Evolutionary conservation across 164 flowering plant genomes (phyloP).

Genomic region (Chloranthus sessilifolius): DNA sequence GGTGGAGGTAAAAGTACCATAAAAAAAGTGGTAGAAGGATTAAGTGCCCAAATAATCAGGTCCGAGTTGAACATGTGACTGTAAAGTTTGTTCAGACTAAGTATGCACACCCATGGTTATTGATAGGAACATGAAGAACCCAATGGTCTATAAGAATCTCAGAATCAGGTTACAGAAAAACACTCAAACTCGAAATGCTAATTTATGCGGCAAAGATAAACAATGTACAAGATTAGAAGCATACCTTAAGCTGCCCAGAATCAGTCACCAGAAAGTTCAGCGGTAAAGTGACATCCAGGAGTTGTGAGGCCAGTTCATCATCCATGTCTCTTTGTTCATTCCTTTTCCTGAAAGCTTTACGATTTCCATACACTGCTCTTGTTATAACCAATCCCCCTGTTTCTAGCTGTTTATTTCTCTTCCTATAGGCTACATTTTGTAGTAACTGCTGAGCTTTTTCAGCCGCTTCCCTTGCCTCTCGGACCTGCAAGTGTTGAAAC

Average conservation of each 20-base stretch:
- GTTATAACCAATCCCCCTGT: slow-evolving; percentile 64
- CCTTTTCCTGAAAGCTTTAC: slow-evolving; percentile 38
- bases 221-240: background rate
- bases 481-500: slow-evolving; percentile 41
- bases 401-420: slow-evolving; percentile 66
- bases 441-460: slow-evolving; percentile 81
- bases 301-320: slow-evolving; percentile 43
- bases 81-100: too few species aligned
- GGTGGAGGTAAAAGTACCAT: too few species aligned
- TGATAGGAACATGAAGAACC: too few species aligned
- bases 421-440: slow-evolving; percentile 76
- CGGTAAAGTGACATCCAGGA: slow-evolving; percentile 82
- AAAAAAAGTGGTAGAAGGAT: too few species aligned
- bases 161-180: too few species aligned
- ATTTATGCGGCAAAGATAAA: too few species aligned
- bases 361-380: slow-evolving; percentile 67
- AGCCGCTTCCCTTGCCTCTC: slow-evolving; percentile 68
- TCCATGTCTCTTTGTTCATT: slow-evolving; percentile 27
- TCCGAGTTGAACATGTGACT: too few species aligned
- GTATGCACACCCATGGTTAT: too few species aligned
- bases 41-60: too few species aligned
- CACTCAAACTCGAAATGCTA: too few species aligned
- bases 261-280: slow-evolving; percentile 83
- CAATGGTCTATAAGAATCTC: too few species aligned
- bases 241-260: slow-evolving; percentile 86